phyloP scores from a whole-genome alignment of 768 basidiomycete genomes.

The Filobasidium wieringae region DNA sequence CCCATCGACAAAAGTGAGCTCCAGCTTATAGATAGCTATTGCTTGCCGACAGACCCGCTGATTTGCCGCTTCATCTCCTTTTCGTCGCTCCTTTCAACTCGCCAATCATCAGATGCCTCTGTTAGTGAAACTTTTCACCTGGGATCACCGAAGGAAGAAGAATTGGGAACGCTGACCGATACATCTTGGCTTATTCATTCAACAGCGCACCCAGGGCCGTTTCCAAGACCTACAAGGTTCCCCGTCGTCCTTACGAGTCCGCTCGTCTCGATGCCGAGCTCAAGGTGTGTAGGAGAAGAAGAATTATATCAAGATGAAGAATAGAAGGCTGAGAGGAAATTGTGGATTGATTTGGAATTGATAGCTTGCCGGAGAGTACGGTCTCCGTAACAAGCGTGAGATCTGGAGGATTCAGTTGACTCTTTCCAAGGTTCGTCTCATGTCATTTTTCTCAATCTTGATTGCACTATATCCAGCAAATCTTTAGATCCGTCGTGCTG shows the following conservation, averaged over 20 bases:
- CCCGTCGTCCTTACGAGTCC: conserved; percentile 89
- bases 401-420: conserved; percentile 98
- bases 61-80: neutral
- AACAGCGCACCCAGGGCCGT: conserved; percentile 37
- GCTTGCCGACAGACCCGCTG: neutral
- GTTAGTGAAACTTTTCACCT: conserved; percentile 1
- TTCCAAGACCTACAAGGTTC: conserved; percentile 74
- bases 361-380: conserved; percentile 98
- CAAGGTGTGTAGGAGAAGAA: conserved; percentile 54
- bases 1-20: conserved; percentile 2
- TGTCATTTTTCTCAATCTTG: neutral
- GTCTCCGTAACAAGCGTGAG: conserved; percentile 99
- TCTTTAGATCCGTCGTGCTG: conserved; percentile 84
- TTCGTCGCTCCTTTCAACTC: neutral
- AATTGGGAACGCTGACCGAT: neutral
- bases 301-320: neutral
- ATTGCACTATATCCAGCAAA: neutral
- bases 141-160: neutral
- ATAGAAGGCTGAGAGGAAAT: neutral
- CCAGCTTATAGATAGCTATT: neutral
- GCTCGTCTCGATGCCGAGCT: conserved; percentile 99
- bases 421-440: conserved; percentile 59
- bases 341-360: neutral
- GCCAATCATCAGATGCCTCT: conserved; percentile 14
- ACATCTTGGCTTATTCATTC: neutral